These are phyloP conservation scores for Diaporthe vexans DNA, from an alignment of 2,329 filamentous ascomycete genomes.

Conservation along the genomic window DNA sequence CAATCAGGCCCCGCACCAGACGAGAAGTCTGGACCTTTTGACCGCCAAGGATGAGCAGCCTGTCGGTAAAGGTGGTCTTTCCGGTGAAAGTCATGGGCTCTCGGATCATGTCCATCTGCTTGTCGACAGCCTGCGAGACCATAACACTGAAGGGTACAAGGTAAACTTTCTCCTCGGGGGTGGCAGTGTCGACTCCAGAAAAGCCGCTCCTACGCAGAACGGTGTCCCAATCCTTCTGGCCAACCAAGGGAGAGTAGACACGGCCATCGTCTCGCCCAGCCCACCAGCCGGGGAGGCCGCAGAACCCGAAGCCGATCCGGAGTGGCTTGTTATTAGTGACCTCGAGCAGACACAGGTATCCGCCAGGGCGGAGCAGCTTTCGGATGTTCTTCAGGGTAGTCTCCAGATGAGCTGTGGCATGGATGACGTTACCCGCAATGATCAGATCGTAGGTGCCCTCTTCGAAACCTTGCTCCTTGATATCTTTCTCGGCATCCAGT, in stretches of 20 bases:
- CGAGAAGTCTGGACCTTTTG: constrained; percentile 14
- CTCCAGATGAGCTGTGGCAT: constrained; percentile 51
- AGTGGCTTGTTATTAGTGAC: constrained; percentile 44
- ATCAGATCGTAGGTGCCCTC: constrained; percentile 53
- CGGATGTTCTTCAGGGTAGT: constrained; percentile 51
- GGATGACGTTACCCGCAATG: constrained; percentile 55
- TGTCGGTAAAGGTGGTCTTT: constrained; percentile 37
- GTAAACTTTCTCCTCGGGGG: constrained; percentile 1
- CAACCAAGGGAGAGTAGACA: not conserved
- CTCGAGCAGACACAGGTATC: constrained; percentile 61
- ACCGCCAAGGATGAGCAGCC: constrained; percentile 45
- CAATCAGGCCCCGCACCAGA: constrained; percentile 15
- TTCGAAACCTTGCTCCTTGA: constrained; percentile 50
- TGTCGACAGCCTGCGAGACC: constrained; percentile 30
- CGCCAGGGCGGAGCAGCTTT: constrained; percentile 58
- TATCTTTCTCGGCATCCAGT: constrained; percentile 49
- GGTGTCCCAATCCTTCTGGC: constrained; percentile 1
- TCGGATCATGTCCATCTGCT: constrained; percentile 29
- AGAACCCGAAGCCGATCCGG: constrained; percentile 44
- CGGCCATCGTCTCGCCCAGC: constrained; percentile 30
- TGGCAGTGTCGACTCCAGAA: constrained; percentile 31
- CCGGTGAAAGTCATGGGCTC: constrained; percentile 11
- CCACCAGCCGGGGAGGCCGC: constrained; percentile 39
- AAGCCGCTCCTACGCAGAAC: constrained; percentile 19
- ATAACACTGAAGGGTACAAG: constrained; percentile 24